Percentiles rank a stretch among this genome's conserved stretches.
Conservation (phyloP, 805 yeast genomes). For the Saccharomyces paradoxus region DNA sequence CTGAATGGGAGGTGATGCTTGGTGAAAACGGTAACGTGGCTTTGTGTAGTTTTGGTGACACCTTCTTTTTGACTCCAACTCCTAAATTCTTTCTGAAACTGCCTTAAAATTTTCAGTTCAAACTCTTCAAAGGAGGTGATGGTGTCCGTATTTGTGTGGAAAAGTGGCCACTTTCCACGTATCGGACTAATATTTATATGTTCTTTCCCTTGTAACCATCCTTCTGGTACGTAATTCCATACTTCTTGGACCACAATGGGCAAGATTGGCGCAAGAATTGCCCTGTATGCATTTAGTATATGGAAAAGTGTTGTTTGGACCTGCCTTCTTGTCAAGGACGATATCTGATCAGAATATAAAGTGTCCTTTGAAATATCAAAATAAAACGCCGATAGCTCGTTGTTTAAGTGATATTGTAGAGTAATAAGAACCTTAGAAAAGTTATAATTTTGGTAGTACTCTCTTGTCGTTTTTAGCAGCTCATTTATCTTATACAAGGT, state of each 20-base stretch:
- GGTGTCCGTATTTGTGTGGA: neutral
- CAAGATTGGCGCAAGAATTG: constrained; percentile 67
- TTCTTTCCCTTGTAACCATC: constrained; percentile 13
- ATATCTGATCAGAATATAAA: constrained; percentile 58
- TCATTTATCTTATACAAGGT: constrained; percentile 47
- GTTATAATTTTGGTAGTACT: constrained; percentile 48
- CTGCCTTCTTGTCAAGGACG: constrained; percentile 32
- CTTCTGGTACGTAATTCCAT: constrained; percentile 52
- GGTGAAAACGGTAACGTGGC: constrained; percentile 25
- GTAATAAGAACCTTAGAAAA: constrained; percentile 64
- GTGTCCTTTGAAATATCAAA: constrained; percentile 82
- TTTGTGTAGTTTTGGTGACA: constrained; percentile 19
- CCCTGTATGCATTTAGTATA: constrained; percentile 52
- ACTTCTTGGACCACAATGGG: constrained; percentile 85
- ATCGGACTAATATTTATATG: neutral
- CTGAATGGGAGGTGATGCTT: constrained; percentile 8
- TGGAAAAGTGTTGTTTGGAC: constrained; percentile 60
- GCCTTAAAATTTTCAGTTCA: constrained; percentile 15
- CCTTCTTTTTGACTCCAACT: constrained; percentile 9
- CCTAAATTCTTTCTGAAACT: constrained; percentile 15
- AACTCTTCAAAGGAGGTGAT: constrained; percentile 10
- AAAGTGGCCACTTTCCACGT: constrained; percentile 3
- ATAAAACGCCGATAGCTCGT: constrained; percentile 70
- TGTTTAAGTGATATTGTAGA: constrained; percentile 63
- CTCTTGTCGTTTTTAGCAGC: constrained; percentile 37